Evolutionary conservation across 768 basidiomycete genomes (phyloP).

Genomic region (Gloeostereum incarnatum): DNA sequence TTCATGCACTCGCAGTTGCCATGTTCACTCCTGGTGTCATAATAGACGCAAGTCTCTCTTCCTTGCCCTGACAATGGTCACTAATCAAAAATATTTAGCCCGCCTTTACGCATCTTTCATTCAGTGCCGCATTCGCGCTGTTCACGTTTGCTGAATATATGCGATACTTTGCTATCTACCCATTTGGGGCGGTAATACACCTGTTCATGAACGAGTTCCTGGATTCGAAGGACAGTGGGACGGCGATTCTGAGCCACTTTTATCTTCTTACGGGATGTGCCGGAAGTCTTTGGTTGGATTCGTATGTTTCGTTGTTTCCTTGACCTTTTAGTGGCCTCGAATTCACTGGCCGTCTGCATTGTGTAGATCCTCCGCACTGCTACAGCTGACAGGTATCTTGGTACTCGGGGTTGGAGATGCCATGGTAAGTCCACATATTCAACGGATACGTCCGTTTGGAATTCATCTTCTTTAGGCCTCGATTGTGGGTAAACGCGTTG

Average conservation of each 20-base stretch:
- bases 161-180: conserved; percentile 97
- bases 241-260: conserved; percentile 95
- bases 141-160: conserved; percentile 97
- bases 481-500: conserved; percentile 80
- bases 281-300: conserved; percentile 90
- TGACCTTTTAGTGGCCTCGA: conserved; percentile 3
- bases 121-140: conserved; percentile 89
- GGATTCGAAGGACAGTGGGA: conserved; percentile 90
- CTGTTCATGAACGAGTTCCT: conserved; percentile 97
- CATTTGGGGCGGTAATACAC: conserved; percentile 88
- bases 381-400: conserved; percentile 78
- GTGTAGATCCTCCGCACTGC: conserved; percentile 30
- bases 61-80: neutral
- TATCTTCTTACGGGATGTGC: conserved; percentile 96
- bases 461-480: conserved; percentile 55
- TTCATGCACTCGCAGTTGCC: conserved; percentile 89
- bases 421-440: conserved; percentile 41
- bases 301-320: conserved; percentile 37
- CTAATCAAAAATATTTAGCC: conserved; percentile 60
- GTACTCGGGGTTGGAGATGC: conserved; percentile 92
- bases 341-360: neutral
- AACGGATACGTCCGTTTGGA: neutral
- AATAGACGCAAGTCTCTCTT: conserved; percentile 61
- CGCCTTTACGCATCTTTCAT: conserved; percentile 91
- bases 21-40: conserved; percentile 97